Conservation (phyloP, 2,329 filamentous ascomycete species). For the Elsinoe fawcettii region DNA sequence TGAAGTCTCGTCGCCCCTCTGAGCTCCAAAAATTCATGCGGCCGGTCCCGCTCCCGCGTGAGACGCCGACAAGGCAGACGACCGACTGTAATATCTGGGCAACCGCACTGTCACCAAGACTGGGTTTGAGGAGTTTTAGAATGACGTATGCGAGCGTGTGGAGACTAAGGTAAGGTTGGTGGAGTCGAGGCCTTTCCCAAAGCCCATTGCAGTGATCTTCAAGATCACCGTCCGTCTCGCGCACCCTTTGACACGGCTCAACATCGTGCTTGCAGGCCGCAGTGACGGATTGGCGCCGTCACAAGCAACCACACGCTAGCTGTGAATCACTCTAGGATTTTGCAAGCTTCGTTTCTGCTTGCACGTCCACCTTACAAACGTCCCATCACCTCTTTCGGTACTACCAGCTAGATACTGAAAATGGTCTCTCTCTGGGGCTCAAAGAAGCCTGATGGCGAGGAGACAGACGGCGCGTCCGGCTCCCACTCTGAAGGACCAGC, state of each 20-base stretch:
- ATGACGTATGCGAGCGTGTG: neutral
- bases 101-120: too few relatives aligned
- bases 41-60: neutral
- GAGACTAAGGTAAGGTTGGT: neutral
- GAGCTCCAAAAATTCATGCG: neutral
- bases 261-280: neutral
- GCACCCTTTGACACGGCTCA: constrained; percentile 10
- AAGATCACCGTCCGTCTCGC: constrained; percentile 1
- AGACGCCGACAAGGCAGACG: too few relatives aligned
- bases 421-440: constrained; percentile 51
- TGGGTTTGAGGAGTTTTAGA: too few relatives aligned
- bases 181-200: neutral
- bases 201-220: constrained; percentile 6
- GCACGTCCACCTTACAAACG: neutral
- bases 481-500: constrained; percentile 17
- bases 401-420: neutral
- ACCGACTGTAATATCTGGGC: too few relatives aligned
- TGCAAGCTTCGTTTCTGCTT: neutral
- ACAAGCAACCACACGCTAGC: neutral
- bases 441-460: constrained; percentile 40
- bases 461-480: constrained; percentile 26
- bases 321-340: neutral
- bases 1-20: neutral
- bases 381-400: neutral
- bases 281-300: constrained; percentile 2